Conservation (phyloP, 371 early-diverging fungal species). For the Capniomyces stellatus region DNA sequence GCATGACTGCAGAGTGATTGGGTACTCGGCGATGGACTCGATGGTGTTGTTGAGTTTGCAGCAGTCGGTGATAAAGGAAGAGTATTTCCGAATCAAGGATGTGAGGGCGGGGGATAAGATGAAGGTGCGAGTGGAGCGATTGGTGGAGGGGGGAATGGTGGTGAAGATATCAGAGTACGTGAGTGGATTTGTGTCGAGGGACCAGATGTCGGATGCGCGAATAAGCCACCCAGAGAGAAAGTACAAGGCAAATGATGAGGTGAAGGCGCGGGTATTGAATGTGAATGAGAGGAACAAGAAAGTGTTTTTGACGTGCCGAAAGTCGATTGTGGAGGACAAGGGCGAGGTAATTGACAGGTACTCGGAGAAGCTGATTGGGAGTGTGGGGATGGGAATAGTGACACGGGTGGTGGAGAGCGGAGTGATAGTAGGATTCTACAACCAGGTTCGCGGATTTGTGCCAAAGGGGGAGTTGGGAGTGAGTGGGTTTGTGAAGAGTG, state of each 20-base stretch:
- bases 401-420: constrained; percentile 50
- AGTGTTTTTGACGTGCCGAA: constrained; percentile 57
- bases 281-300: constrained; percentile 31
- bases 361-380: constrained; percentile 21
- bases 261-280: constrained; percentile 52
- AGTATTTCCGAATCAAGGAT: constrained; percentile 47
- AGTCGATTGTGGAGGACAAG: constrained; percentile 51
- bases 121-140: constrained; percentile 21
- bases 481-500: neutral
- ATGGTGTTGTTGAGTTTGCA: constrained; percentile 49
- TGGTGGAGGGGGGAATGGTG: constrained; percentile 23
- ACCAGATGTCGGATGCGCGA: constrained; percentile 57
- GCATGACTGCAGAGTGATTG: constrained; percentile 60
- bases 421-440: constrained; percentile 58
- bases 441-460: constrained; percentile 43
- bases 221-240: constrained; percentile 49
- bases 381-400: constrained; percentile 34
- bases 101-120: constrained; percentile 46
- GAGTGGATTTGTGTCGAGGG: constrained; percentile 45
- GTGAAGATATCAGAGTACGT: constrained; percentile 45
- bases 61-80: constrained; percentile 42
- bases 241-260: constrained; percentile 48
- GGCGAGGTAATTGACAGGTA: constrained; percentile 42
- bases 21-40: constrained; percentile 56
- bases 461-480: constrained; percentile 28